A percentile compares a stretch with the other conserved stretches of the same genome.
phyloP scores from a whole-genome alignment of 2,329 filamentous ascomycete genomes.

The Myriangium duriaei region DNA sequence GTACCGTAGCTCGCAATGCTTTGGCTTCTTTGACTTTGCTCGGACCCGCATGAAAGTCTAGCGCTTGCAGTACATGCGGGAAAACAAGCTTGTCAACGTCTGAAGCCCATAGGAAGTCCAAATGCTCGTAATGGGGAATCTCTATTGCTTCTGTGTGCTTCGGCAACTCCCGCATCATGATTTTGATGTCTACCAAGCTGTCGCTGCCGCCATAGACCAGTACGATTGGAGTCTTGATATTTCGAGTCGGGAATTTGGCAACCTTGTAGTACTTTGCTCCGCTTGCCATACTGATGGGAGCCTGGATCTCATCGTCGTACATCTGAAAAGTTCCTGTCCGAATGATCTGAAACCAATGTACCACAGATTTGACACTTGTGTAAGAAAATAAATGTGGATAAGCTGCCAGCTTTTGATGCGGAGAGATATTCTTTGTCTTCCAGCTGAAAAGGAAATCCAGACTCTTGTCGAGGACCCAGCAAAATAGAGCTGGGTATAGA shows the following conservation, averaged over 20 bases:
- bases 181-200: slow-evolving; percentile 82
- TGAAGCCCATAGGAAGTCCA: slow-evolving; percentile 89
- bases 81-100: slow-evolving; percentile 80
- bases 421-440: slow-evolving; percentile 70
- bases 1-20: slow-evolving; percentile 1
- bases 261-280: slow-evolving; percentile 86
- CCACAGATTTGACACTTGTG: slow-evolving; percentile 90
- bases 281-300: slow-evolving; percentile 57
- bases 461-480: slow-evolving; percentile 71
- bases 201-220: slow-evolving; percentile 89
- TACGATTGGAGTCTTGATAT: slow-evolving; percentile 92
- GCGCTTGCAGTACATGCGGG: slow-evolving; percentile 77
- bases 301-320: slow-evolving; percentile 89
- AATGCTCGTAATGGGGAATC: slow-evolving; percentile 86
- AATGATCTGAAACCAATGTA: slow-evolving; percentile 99
- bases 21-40: slow-evolving; percentile 9
- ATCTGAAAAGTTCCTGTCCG: slow-evolving; percentile 93
- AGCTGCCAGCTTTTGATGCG: slow-evolving; percentile 82
- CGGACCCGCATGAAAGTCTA: slow-evolving; percentile 49
- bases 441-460: slow-evolving; percentile 81
- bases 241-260: slow-evolving; percentile 87
- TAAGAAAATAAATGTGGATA: slow-evolving; percentile 96
- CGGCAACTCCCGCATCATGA: slow-evolving; percentile 84
- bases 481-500: slow-evolving; percentile 86
- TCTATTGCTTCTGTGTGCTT: slow-evolving; percentile 72